Conservation (phyloP, 257 asterid species). For the Ocimum tenuiflorum region DNA sequence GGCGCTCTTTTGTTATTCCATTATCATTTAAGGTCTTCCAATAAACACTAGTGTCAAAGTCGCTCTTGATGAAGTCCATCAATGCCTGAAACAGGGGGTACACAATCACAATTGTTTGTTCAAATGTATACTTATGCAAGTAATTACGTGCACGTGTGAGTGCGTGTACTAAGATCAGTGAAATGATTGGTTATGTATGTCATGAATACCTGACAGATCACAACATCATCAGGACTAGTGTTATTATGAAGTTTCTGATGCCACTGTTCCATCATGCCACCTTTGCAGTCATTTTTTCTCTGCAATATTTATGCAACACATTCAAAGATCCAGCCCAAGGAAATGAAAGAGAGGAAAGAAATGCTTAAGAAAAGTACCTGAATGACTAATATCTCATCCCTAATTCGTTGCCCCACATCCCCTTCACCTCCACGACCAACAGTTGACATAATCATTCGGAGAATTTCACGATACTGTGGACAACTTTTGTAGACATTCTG, state of each 20-base stretch:
- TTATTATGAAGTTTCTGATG: conserved; percentile 97
- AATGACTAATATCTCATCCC: conserved; percentile 93
- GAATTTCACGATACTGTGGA: conserved; percentile 70
- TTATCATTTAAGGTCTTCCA: conserved; percentile 94
- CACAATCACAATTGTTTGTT: not conserved
- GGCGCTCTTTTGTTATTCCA: conserved; percentile 97
- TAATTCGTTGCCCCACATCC: conserved; percentile 96
- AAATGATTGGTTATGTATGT: conserved; percentile 9
- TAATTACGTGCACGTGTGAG: not conserved
- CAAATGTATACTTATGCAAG: not conserved
- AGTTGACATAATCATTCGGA: conserved; percentile 91
- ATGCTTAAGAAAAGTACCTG: conserved; percentile 46
- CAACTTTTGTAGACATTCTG: conserved; percentile 50
- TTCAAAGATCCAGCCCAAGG: not conserved
- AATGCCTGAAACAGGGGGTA: conserved; percentile 57
- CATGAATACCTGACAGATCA: conserved; percentile 85
- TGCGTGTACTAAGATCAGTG: not conserved
- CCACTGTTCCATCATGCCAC: conserved; percentile 99
- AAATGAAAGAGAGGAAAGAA: not conserved
- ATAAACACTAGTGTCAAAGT: conserved; percentile 68
- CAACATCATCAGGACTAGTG: conserved; percentile 98
- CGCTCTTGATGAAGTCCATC: conserved; percentile 72
- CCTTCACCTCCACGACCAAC: conserved; percentile 99
- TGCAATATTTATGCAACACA: conserved; percentile 25
- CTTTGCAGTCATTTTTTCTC: conserved; percentile 91